Evolutionary conservation across 23 red algal species (phyloP).

Genomic region (Gracilaria vermiculophylla): DNA sequence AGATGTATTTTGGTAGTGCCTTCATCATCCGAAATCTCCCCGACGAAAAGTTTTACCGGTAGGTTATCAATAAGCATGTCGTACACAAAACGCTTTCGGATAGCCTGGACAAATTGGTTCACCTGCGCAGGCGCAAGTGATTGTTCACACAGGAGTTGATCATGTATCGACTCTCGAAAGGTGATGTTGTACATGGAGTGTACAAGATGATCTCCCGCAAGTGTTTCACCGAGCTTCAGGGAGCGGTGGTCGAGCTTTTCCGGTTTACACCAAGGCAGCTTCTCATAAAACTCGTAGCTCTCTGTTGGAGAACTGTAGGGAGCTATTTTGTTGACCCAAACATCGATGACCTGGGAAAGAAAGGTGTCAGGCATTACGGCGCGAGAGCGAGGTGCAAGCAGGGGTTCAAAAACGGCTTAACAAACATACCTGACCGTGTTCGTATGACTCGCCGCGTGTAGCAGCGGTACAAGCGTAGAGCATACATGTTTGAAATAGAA

Average conservation of each 20-base stretch:
- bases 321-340: slow-evolving; percentile 71
- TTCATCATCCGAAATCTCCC: slow-evolving; percentile 54
- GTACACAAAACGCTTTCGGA: slow-evolving; percentile 62
- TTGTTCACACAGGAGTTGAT: slow-evolving; percentile 39
- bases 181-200: slow-evolving; percentile 35
- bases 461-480: background rate
- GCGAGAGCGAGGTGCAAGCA: background rate
- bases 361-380: background rate
- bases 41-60: slow-evolving; percentile 63
- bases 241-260: slow-evolving; percentile 42
- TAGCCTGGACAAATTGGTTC: slow-evolving; percentile 20
- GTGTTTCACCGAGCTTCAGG: slow-evolving; percentile 60
- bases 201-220: slow-evolving; percentile 62
- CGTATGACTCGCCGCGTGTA: background rate
- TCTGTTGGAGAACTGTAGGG: slow-evolving; percentile 69
- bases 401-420: background rate
- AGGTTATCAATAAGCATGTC: slow-evolving; percentile 65
- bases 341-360: background rate
- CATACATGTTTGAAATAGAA: background rate
- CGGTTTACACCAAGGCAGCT: slow-evolving; percentile 57
- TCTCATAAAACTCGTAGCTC: slow-evolving; percentile 61
- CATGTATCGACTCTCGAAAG: slow-evolving; percentile 12
- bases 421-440: background rate
- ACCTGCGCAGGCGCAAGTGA: slow-evolving; percentile 30
- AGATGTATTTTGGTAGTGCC: slow-evolving; percentile 1